Evolutionary conservation across 768 basidiomycete species (phyloP).

Genomic region (Agaricus bisporus): DNA sequence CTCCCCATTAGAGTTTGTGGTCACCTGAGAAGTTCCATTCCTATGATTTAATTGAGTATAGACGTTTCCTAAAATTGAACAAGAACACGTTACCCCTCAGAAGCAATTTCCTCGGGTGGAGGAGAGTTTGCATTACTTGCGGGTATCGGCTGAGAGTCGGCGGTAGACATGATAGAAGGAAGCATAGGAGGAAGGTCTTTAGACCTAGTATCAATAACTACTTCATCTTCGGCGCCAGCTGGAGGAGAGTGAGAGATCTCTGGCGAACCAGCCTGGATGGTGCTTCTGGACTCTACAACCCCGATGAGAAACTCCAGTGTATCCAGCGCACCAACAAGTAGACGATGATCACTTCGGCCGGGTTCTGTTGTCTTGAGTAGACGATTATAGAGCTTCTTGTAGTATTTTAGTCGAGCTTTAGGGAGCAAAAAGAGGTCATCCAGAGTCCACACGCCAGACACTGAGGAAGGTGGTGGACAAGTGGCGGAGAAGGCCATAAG

Average conservation of each 20-base stretch:
- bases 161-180: constrained; percentile 15
- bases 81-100: constrained; percentile 44
- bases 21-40: constrained; percentile 58
- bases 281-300: constrained; percentile 55
- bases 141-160: constrained; percentile 23
- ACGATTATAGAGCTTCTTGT: constrained; percentile 82
- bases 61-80: not conserved
- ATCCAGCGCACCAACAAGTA: constrained; percentile 76
- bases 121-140: constrained; percentile 49
- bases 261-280: constrained; percentile 42
- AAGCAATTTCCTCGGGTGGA: constrained; percentile 37
- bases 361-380: constrained; percentile 82
- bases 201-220: constrained; percentile 48
- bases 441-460: constrained; percentile 65
- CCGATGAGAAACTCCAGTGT: constrained; percentile 71
- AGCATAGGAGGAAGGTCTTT: constrained; percentile 20
- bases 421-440: constrained; percentile 88
- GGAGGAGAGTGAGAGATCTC: constrained; percentile 13
- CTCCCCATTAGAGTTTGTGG: constrained; percentile 45
- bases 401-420: constrained; percentile 80
- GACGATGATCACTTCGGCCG: constrained; percentile 79
- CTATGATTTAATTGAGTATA: constrained; percentile 3
- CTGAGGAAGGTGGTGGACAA: constrained; percentile 50
- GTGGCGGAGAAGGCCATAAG: constrained; percentile 63
- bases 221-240: constrained; percentile 44